Evolutionary conservation across 148 eudicot genomes (phyloP).

Genomic region (Rhododendron henanense): DNA sequence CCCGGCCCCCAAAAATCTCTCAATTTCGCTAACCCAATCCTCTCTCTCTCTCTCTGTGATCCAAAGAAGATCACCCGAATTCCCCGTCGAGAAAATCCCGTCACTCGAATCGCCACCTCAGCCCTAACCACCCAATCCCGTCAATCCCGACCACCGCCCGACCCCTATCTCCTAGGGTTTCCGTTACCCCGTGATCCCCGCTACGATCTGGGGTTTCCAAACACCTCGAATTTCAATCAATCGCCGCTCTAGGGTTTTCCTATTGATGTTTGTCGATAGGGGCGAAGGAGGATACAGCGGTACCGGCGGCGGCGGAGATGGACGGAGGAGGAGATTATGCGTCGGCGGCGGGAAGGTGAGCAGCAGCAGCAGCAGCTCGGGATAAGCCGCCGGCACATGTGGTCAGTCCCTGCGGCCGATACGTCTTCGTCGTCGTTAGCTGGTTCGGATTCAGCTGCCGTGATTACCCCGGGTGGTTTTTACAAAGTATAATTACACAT

Average conservation of each 20-base stretch:
- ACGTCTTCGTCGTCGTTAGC: constrained; percentile 19
- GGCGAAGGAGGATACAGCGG: not conserved
- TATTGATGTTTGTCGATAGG: constrained; percentile 19
- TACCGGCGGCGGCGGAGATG: constrained; percentile 5
- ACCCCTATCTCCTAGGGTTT: constrained; percentile 7
- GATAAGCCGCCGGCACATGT: constrained; percentile 31
- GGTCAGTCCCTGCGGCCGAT: constrained; percentile 20
- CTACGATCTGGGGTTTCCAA: constrained; percentile 17
- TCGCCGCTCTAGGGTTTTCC: not conserved
- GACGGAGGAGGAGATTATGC: constrained; percentile 16
- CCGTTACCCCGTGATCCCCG: not conserved
- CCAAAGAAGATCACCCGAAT: constrained; percentile 2
- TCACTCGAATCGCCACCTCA: constrained; percentile 1
- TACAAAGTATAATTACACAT: constrained; percentile 16
- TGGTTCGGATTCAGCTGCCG: constrained; percentile 6
- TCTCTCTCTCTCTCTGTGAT: constrained; percentile 7
- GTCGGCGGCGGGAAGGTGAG: constrained; percentile 4
- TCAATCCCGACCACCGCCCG: not conserved
- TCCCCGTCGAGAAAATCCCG: not conserved
- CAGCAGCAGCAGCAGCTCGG: constrained; percentile 16
- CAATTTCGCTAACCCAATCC: constrained; percentile 1
- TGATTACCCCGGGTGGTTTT: constrained; percentile 12
- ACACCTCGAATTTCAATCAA: constrained; percentile 1
- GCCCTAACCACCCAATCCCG: constrained; percentile 12
- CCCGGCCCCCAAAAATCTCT: constrained; percentile 13